Conservation (phyloP, 192 early-diverging fungal genomes). For the Entophlyctis helioformis region DNA sequence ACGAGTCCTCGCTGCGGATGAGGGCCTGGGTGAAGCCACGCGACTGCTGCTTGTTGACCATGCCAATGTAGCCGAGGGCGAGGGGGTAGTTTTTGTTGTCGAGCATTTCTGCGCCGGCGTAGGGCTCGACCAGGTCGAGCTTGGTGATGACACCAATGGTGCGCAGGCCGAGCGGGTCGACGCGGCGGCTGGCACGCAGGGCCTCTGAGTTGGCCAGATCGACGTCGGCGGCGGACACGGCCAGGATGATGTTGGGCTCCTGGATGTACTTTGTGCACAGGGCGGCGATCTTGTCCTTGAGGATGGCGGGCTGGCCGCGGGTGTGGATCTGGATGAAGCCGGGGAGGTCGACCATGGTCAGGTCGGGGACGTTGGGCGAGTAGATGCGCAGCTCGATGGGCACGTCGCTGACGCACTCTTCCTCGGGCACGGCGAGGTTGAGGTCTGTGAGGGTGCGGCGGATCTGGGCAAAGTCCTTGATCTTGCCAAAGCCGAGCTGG, state of each 20-base stretch:
- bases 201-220: conserved; percentile 99
- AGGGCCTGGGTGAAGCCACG: conserved; percentile 12
- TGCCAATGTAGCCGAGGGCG: conserved; percentile 91
- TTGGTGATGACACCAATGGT: conserved; percentile 99
- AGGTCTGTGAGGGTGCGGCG: conserved; percentile 89
- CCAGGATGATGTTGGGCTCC: conserved; percentile 96
- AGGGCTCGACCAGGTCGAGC: conserved; percentile 83
- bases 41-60: conserved; percentile 68
- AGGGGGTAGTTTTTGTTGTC: conserved; percentile 88
- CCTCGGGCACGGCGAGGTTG: conserved; percentile 87
- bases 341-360: conserved; percentile 94
- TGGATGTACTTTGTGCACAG: conserved; percentile 91
- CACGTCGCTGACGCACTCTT: conserved; percentile 82
- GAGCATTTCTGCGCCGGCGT: conserved; percentile 64
- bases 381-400: conserved; percentile 95
- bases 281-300: conserved; percentile 94
- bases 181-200: conserved; percentile 85
- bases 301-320: conserved; percentile 91
- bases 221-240: conserved; percentile 92
- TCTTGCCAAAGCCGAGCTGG: conserved; percentile 59
- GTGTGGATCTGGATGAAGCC: conserved; percentile 95
- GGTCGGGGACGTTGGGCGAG: conserved; percentile 91
- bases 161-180: conserved; percentile 84
- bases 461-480: conserved; percentile 78
- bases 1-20: conserved; percentile 43